Evolutionary conservation across 1,139 yeast species (phyloP), one percentile per base, ranked within the genome.

Genomic region (Geotrichum fermentans): DNA sequence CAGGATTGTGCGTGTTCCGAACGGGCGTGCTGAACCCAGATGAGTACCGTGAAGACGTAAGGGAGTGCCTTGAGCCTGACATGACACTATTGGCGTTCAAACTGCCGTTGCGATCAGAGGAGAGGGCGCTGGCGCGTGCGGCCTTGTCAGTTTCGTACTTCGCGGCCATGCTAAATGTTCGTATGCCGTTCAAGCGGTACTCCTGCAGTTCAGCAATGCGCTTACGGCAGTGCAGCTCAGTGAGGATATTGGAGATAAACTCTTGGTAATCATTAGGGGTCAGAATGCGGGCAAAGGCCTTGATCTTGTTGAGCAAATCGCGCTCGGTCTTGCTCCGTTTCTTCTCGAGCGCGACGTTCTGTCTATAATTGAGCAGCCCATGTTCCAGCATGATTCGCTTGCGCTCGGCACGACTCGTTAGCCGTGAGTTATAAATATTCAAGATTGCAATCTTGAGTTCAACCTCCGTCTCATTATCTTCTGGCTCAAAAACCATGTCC

Each of bases 401-500:
- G 59, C 95, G 77, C 65, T 92, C 98, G 0, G 97, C 96, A 64
- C 98, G 80, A 10, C 94, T 76, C 2, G 96, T 88, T 57, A 92
- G 75, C 57, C 96, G 76, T 32, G 95, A 83, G 65, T 87, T 89
- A 67, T 92, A 92, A 47, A 92, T 90, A 56, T 88, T 95, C 58
- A 92, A 71, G 36, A 46, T 40, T 0, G 96, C 82, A 57, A 92
- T 74, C 65, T 92, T 92, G 61, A 92, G 76, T 61, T 92, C 96
- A 43, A 90, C 82, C 62, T 92, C 98, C 45, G 83, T 81, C 26
- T 83, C 81, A 54, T 82, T 81, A 61, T 92, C 98, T 56, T 92
- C 97, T 0, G 94, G 88, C 60, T 92, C 97, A 62, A 94, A 92
- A 4, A 84, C 78, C 92, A 92, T 87, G 64, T 94, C 98, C 64